A percentile compares a stretch with the other conserved stretches of the same genome.
Evolutionary conservation across 179 eudicot genomes (phyloP).

Genomic region (Beta lomatogona): DNA sequence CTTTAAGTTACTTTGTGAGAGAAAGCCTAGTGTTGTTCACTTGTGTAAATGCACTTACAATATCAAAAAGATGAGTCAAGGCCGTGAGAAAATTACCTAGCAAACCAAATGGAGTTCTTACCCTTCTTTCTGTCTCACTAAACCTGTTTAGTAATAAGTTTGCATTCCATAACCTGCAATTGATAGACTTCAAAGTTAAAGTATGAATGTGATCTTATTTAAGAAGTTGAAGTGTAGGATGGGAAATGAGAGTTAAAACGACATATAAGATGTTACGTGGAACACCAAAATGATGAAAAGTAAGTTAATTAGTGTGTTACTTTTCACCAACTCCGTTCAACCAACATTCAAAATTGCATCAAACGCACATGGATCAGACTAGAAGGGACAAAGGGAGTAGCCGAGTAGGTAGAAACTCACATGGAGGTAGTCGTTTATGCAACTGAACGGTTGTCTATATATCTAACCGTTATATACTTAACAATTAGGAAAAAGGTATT

Average conservation of each 20-base stretch:
- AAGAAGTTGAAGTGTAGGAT: neutral
- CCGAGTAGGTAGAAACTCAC: too few species aligned
- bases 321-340: too few species aligned
- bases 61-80: neutral
- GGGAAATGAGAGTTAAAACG: neutral
- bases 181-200: neutral
- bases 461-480: too few species aligned
- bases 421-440: too few species aligned
- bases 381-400: too few species aligned
- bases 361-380: too few species aligned
- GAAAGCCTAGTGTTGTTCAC: neutral
- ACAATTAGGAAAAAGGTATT: too few species aligned
- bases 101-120: neutral
- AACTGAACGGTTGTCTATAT: too few species aligned
- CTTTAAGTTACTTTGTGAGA: neutral
- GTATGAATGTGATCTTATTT: neutral
- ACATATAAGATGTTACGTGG: too few species aligned
- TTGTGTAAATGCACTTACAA: neutral
- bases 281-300: too few species aligned
- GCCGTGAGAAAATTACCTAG: neutral
- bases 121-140: neutral
- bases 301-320: too few species aligned
- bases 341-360: too few species aligned
- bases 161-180: conserved; percentile 33
- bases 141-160: conserved; percentile 26